Evolutionary conservation across 2,329 filamentous ascomycete species (phyloP), one percentile per base, ranked within the genome.

Genomic region (Chrysosphaeria jannelii): DNA sequence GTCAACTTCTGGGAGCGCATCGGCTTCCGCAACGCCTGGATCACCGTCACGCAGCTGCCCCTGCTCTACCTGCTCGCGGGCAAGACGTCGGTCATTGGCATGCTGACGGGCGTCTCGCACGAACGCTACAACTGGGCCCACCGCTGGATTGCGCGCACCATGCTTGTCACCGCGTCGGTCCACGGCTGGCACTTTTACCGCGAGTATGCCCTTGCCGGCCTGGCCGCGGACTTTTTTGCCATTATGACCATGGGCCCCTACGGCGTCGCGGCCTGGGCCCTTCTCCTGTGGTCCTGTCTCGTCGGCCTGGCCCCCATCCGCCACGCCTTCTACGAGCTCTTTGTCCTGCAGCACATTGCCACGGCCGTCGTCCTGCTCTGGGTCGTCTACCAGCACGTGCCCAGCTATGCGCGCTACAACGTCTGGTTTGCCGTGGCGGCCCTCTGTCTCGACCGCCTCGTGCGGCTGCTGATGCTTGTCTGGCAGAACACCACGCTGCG

Each of bases 81-180:
- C 30, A 64, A 65, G 35, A 48, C 52, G 29, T 63, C 49, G 30
- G 34, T 60, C 11, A 42, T 72, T n/a, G 63, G 58, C 1, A 46
- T 51, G 25, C 41, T 74, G 13, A 50, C 55, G 4, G 67, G 66
- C 8, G 51, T 55, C 7, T 62, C 63, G 29, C 61, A 72, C 34
- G 67, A 74, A 41, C 52, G 62, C 6, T 45, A 74, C 27, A 72
- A 70, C 37, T 74, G 67, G 67, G 41, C 72, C 24, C 68, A 75
- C 34, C 54, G 68, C 29, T 75, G 68, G 67, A 57, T 65, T 7
- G 63, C 60, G 3, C 53, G 68, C 28, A 67, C 62, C 26, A 57
- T 74, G 44, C 53, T 74, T 17, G 43, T 72, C 10, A 70, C 62
- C 0, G 59, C 58, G 2, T 63, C 64, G 1, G 51, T 72, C 4